Evolutionary conservation across 352 stramenopile genomes (phyloP).

Genomic region (Phytophthora nicotianae): DNA sequence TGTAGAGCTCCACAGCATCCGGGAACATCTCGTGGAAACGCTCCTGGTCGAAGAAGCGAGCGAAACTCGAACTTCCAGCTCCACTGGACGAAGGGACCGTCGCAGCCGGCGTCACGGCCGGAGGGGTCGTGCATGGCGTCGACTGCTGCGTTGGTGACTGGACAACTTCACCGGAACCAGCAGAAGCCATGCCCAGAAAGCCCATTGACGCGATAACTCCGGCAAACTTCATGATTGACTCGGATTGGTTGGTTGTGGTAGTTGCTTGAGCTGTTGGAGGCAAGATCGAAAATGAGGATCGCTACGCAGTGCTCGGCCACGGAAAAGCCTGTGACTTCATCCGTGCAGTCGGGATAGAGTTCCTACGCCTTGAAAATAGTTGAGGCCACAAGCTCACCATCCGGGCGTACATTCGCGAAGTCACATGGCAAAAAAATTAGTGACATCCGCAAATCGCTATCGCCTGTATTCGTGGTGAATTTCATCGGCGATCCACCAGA

Average conservation of each 20-base stretch:
- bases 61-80: slow-evolving; percentile 23
- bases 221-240: slow-evolving; percentile 26
- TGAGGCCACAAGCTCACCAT: slow-evolving; percentile 28
- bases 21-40: slow-evolving; percentile 45
- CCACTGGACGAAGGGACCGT: slow-evolving; percentile 1
- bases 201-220: slow-evolving; percentile 18
- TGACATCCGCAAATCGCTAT: not conserved
- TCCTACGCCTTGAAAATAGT: slow-evolving; percentile 10
- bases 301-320: slow-evolving; percentile 2
- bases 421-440: slow-evolving; percentile 12
- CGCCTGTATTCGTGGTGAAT: slow-evolving; percentile 10
- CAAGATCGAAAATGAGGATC: slow-evolving; percentile 28
- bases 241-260: slow-evolving; percentile 3
- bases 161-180: slow-evolving; percentile 11
- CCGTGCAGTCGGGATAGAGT: slow-evolving; percentile 32
- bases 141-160: slow-evolving; percentile 17
- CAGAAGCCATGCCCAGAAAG: slow-evolving; percentile 22
- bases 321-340: slow-evolving; percentile 14
- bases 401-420: slow-evolving; percentile 14
- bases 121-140: slow-evolving; percentile 16
- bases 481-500: slow-evolving; percentile 7
- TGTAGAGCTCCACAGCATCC: slow-evolving; percentile 45
- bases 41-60: slow-evolving; percentile 44
- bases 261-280: slow-evolving; percentile 9
- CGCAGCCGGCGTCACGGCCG: slow-evolving; percentile 12